Base-by-base conservation (phyloP, 2,329 filamentous ascomycete genomes). In the Clarireedia monteithiana region DNA sequence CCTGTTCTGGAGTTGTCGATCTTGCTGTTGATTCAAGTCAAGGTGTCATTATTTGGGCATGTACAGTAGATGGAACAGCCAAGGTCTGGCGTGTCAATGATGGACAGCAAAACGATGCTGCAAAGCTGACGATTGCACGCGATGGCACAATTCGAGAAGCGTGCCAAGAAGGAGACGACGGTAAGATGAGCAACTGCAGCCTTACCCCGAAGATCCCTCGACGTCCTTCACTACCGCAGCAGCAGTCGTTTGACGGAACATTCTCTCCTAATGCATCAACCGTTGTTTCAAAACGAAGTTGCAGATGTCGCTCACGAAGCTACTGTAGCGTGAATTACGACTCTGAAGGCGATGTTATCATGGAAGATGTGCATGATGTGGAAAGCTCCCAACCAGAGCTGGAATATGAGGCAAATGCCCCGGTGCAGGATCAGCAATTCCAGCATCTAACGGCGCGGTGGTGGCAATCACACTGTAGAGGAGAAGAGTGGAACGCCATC, bases 31-130 rank as follows among this genome's bases (percentile, higher is more conserved):
- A 74, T 64, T 77, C 70, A 59, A 70, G 60, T 49, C 71, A 63
- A 30, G 70, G 74, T 20, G 70, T 80, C 30, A 69, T 72, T 0
- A 68, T 82, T n/a, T 82, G 78, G 76, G 77, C 75, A 0, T 80
- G 82, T 60, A 68, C 71, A 15, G 67, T 69, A 1, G 64, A 72
- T 38, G 75, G 76, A 0, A 66, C 72, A 57, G 75, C 75, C 3
- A 72, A 67, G 5, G 71, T 74, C 6, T 79, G 77, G 70, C 73
- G 76, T 52, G 64, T 81, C 5, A 71, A 73, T 12, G 67, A 58
- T 57, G 66, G 63, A 7, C 50, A 51, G 17, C 15, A 53, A 17
- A 56, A 58, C 24, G 34, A 23, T n/a, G 20, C 58, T 6, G 48
- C 50, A 36, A 56, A 50, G n/a, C 27, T 53, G 14, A 59, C 53